These are phyloP conservation scores for Melanomma pulvis-pyrius DNA, from an alignment of 495 filamentous ascomycete species.

Conservation along the genomic window DNA sequence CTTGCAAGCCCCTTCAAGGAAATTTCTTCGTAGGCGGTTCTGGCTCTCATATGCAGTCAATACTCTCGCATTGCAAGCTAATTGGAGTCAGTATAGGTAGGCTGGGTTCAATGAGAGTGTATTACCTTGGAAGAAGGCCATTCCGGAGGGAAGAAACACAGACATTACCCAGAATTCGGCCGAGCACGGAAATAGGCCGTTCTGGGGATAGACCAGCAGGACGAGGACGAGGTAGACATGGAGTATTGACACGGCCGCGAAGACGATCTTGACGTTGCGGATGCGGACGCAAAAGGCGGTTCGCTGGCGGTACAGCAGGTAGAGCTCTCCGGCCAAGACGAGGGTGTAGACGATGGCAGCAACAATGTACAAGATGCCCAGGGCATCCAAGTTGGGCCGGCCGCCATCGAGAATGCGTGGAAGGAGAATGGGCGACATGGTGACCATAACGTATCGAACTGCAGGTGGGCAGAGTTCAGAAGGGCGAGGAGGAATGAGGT, in stretches of 20 bases:
- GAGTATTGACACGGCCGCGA: slow-evolving; percentile 61
- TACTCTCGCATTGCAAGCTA: slow-evolving; percentile 41
- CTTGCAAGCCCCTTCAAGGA: slow-evolving; percentile 32
- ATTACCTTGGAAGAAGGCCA: slow-evolving; percentile 69
- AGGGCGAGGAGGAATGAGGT: background rate
- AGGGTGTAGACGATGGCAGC: slow-evolving; percentile 59
- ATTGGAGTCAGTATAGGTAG: background rate
- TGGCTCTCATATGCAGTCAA: slow-evolving; percentile 39
- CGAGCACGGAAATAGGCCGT: slow-evolving; percentile 60
- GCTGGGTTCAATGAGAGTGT: background rate
- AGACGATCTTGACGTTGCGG: slow-evolving; percentile 61
- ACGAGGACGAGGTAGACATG: slow-evolving; percentile 66
- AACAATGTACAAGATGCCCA: slow-evolving; percentile 52
- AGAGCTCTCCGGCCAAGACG: slow-evolving; percentile 55
- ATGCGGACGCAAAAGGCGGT: slow-evolving; percentile 63
- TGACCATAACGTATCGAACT: slow-evolving; percentile 11
- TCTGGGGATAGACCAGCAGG: slow-evolving; percentile 63
- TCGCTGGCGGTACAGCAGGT: slow-evolving; percentile 59
- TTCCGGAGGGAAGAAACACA: slow-evolving; percentile 67
- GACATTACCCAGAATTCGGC: slow-evolving; percentile 76
- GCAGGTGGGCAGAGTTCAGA: background rate
- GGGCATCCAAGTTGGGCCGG: slow-evolving; percentile 44
- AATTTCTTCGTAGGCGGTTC: slow-evolving; percentile 22
- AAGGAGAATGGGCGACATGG: slow-evolving; percentile 25
- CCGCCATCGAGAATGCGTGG: slow-evolving; percentile 31